These are phyloP conservation scores for Carex scoparia DNA, from an alignment of 176 grass and related monocot genomes.

Conservation along the genomic window DNA sequence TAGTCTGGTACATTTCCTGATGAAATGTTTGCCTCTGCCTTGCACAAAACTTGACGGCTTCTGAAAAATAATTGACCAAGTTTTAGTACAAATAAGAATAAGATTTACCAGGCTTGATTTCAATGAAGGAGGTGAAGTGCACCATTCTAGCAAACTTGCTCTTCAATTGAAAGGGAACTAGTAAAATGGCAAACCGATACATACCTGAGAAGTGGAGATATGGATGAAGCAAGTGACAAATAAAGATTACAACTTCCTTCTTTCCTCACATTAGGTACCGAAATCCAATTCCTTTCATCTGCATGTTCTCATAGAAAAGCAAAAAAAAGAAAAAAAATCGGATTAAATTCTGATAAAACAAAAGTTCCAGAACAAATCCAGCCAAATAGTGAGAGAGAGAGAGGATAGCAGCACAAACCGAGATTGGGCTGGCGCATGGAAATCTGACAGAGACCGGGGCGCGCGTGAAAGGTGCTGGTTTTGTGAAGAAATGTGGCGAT, in stretches of 20 bases:
- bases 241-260: conserved; percentile 26
- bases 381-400: neutral
- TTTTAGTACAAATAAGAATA: conserved; percentile 11
- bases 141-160: neutral
- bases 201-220: conserved; percentile 45
- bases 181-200: neutral
- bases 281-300: conserved; percentile 15
- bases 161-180: neutral
- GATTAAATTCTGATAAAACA: conserved; percentile 15
- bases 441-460: neutral
- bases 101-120: neutral
- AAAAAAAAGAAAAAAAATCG: conserved; percentile 20
- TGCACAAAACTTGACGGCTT: conserved; percentile 60
- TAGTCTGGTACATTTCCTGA: conserved; percentile 56
- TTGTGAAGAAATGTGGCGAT: conserved; percentile 54
- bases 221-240: neutral
- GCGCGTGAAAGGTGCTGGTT: conserved; percentile 19
- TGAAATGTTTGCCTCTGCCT: conserved; percentile 72
- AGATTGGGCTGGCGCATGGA: conserved; percentile 1
- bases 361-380: conserved; percentile 13
- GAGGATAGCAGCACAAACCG: neutral
- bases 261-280: conserved; percentile 4
- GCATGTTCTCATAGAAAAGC: neutral
- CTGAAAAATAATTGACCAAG: conserved; percentile 41
- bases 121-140: conserved; percentile 14